These are phyloP conservation scores for Cicer yamashitae DNA, from an alignment of 306 rosid species.

Conservation along the genomic window DNA sequence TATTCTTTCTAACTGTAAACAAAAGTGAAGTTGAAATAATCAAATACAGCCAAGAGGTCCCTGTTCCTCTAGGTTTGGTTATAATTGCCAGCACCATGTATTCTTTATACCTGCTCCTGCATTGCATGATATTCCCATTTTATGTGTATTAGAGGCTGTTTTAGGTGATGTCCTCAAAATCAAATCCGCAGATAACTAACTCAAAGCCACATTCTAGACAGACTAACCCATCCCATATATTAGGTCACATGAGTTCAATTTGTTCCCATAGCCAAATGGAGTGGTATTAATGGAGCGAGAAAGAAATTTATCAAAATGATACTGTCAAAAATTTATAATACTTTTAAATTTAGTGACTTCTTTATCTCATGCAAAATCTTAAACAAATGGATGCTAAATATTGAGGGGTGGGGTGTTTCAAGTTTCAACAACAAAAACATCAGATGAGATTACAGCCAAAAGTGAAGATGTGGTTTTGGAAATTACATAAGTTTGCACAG, in stretches of 20 bases:
- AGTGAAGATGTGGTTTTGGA: background rate
- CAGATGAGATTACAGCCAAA: background rate
- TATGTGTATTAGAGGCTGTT: background rate
- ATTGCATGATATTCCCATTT: background rate
- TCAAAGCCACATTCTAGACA: too few relatives aligned
- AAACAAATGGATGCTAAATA: background rate
- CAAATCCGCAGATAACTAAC: background rate
- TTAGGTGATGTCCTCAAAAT: constrained; percentile 6
- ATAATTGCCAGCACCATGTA: constrained; percentile 16
- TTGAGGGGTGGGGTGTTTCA: background rate
- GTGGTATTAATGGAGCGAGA: too few relatives aligned
- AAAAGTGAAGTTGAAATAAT: constrained; percentile 58
- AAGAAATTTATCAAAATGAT: too few relatives aligned
- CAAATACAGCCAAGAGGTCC: constrained; percentile 45
- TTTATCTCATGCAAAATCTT: background rate
- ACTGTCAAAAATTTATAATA: background rate
- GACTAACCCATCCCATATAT: background rate
- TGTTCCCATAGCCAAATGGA: background rate
- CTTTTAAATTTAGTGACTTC: background rate
- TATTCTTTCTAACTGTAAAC: constrained; percentile 89
- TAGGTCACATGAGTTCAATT: background rate
- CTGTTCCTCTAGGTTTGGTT: constrained; percentile 44
- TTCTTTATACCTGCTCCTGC: constrained; percentile 9
- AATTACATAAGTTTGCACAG: background rate
- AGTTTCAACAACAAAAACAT: background rate